Base-by-base conservation (phyloP, 2,329 filamentous ascomycete genomes). In the Beauveria sp. region DNA sequence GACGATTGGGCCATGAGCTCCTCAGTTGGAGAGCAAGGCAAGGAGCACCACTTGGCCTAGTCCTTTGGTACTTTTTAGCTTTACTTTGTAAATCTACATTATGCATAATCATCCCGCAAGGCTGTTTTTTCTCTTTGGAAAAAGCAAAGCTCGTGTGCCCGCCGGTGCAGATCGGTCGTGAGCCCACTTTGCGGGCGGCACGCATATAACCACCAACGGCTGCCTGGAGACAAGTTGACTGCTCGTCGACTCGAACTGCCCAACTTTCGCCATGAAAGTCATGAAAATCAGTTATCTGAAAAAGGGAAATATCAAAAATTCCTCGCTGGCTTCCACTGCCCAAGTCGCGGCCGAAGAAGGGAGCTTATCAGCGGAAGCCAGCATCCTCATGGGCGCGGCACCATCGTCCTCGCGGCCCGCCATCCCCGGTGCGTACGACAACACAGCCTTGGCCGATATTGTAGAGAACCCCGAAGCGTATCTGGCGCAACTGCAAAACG, bases 401-500 rank as follows among this genome's bases (percentile, higher is more conserved):
- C 26, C 57, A 14, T 54, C 41, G 2, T 54, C 50, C 16, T 30
- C 28, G 3, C 14, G 6, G 9, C 26, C 47, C 22, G n/a, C 57
- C 12, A 4, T 60, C n/a, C 57, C 57, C 16, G 57, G 57, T 28
- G 57, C 57, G 12, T 60, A 46, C n/a, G 57, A 60, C 50, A 5
- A 34, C 16, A 43, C 41, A n/a, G 50, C 41, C 8, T 16, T 60
- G 28, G 22, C 57, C 20, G 50, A 60, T 30, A 60, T 60, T 28
- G 48, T 60, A 6, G 40, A 60, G 9, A 8, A 60, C 2, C 57
- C 57, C 5, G 57, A 60, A n/a, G 50, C 24, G 20, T 54, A 47
- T 20, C 62, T 73, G 2, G 64, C 66, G 2, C 61, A 63, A 26
- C 48, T 66, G 7, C 47, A 62, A 22, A 7, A 44, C 34, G 40